Evolutionary conservation across 208 protist genomes (phyloP).

Genomic region (Wallacemonas collosoma): DNA sequence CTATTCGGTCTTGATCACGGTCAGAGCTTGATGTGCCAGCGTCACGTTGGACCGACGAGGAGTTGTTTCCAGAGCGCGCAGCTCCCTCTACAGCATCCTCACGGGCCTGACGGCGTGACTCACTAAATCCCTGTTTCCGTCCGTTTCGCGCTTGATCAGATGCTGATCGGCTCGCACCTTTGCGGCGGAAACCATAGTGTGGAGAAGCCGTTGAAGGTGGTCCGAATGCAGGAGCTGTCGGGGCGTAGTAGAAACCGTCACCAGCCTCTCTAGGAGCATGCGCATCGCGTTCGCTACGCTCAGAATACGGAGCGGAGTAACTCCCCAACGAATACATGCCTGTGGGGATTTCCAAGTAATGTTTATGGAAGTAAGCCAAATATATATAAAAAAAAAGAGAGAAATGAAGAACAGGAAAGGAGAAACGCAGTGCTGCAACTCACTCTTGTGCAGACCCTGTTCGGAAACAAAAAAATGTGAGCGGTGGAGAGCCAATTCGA

Average conservation of each 20-base stretch:
- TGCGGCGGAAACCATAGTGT: conserved; percentile 30
- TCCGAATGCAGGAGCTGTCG: conserved; percentile 16
- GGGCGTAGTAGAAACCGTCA: conserved; percentile 14
- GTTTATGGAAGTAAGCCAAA: background rate
- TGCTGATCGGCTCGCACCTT: background rate
- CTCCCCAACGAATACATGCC: conserved; percentile 13
- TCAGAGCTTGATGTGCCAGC: conserved; percentile 1
- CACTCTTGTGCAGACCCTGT: background rate
- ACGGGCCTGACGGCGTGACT: conserved; percentile 3
- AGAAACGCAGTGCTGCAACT: background rate
- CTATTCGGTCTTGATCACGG: background rate
- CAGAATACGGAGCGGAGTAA: conserved; percentile 1
- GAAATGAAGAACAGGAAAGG: conserved; percentile 19
- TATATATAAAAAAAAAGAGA: conserved; percentile 12
- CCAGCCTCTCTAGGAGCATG: background rate
- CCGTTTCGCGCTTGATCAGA: conserved; percentile 5
- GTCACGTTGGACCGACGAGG: background rate
- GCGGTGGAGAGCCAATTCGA: background rate
- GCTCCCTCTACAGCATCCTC: background rate
- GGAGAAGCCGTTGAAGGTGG: conserved; percentile 34
- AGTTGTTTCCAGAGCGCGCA: background rate
- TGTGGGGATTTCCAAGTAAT: conserved; percentile 1
- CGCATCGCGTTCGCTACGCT: background rate
- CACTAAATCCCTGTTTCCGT: conserved; percentile 4
- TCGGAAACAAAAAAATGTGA: background rate